A percentile compares a stretch with the other conserved stretches of the same genome.
Evolutionary conservation across 768 basidiomycete genomes (phyloP).

Genomic region (Mycena alexandri): DNA sequence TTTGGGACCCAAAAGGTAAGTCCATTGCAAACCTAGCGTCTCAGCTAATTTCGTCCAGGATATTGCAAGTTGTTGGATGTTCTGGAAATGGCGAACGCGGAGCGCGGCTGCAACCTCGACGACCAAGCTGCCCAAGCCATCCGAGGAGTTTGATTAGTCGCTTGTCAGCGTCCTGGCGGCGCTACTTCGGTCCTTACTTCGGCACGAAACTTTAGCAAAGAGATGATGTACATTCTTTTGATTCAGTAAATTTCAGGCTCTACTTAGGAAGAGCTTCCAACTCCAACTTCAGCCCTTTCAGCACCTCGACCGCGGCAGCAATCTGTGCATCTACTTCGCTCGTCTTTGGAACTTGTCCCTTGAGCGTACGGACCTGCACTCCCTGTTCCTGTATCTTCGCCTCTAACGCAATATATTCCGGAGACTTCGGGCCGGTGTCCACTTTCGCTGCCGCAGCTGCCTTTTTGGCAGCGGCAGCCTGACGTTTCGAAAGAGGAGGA

Average conservation of each 20-base stretch:
- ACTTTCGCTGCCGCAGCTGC: conserved; percentile 51
- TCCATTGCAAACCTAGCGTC: neutral
- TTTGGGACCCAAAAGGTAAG: conserved; percentile 22
- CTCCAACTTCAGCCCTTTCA: conserved; percentile 77
- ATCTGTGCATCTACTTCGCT: conserved; percentile 73
- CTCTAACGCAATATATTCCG: conserved; percentile 80
- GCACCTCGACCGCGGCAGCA: conserved; percentile 67
- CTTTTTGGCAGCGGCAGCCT: conserved; percentile 64
- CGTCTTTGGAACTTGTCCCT: conserved; percentile 70
- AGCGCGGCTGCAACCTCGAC: no score
- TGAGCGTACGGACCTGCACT: conserved; percentile 77
- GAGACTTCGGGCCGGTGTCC: conserved; percentile 71
- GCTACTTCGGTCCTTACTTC: no score
- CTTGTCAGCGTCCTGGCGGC: no score
- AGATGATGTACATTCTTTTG: conserved; percentile 16
- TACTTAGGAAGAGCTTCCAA: conserved; percentile 52
- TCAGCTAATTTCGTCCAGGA: conserved; percentile 6
- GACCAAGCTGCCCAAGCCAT: no score
- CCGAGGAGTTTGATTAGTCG: no score
- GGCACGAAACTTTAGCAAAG: no score
- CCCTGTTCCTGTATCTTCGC: conserved; percentile 84
- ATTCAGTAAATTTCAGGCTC: conserved; percentile 11
- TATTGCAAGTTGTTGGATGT: conserved; percentile 21
- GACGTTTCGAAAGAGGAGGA: conserved; percentile 67
- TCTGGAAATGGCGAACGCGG: neutral